Conservation (phyloP, 768 basidiomycete genomes). For the Tricholomella constricta region DNA sequence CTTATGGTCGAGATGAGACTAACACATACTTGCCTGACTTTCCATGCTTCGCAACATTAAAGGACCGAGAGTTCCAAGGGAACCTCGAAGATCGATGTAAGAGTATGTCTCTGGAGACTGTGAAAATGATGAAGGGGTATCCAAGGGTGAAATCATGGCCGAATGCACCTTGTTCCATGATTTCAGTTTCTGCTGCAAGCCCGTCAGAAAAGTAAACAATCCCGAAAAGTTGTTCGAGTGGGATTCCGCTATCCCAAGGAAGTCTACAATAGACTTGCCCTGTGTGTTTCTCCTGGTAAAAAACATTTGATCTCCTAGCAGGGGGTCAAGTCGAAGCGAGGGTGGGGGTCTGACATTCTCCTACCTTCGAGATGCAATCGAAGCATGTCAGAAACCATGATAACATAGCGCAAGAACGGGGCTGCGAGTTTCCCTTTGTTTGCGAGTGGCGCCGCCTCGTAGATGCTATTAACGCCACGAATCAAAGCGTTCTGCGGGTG, state of each 20-base stretch:
- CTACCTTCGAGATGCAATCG: slow-evolving; percentile 25
- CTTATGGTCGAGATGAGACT: neutral
- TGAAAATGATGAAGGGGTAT: neutral
- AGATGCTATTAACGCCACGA: slow-evolving; percentile 25
- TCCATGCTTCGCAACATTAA: slow-evolving; percentile 7
- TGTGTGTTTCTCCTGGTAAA: slow-evolving; percentile 14
- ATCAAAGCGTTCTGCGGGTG: slow-evolving; percentile 28
- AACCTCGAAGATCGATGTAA: neutral
- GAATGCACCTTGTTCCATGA: slow-evolving; percentile 6
- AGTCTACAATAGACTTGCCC: slow-evolving; percentile 13
- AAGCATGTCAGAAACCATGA: slow-evolving; percentile 23
- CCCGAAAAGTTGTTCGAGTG: neutral
- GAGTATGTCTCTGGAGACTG: slow-evolving; percentile 10
- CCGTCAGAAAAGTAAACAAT: neutral
- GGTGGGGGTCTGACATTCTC: neutral
- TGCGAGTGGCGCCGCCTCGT: slow-evolving; percentile 19
- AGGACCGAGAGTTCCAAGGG: slow-evolving; percentile 1
- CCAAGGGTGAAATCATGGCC: neutral
- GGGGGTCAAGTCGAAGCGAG: neutral
- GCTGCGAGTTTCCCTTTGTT: slow-evolving; percentile 15
- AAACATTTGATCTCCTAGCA: slow-evolving; percentile 28
- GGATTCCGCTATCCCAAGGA: slow-evolving; percentile 9
- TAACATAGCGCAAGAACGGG: slow-evolving; percentile 24
- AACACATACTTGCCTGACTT: slow-evolving; percentile 16
- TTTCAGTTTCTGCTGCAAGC: neutral